Evolutionary conservation across 1,284 basidiomycete genomes (phyloP).

Genomic region (Clitocybe nebularis): DNA sequence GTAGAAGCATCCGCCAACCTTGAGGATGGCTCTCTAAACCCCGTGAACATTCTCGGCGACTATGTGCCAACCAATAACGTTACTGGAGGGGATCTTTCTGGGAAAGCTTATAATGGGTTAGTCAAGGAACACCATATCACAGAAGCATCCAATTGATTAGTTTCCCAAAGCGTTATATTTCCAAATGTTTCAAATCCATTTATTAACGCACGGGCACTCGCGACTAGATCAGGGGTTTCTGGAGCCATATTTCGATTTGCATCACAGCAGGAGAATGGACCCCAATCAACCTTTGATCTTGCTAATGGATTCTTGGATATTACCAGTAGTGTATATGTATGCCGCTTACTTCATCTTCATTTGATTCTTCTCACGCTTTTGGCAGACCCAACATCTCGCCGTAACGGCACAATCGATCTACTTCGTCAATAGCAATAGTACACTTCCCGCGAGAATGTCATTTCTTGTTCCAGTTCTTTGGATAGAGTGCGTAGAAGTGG

Average conservation of each 20-base stretch:
- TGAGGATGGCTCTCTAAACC: conserved; percentile 35
- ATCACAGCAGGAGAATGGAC: conserved; percentile 31
- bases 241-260: conserved; percentile 54
- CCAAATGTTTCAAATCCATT: conserved; percentile 34
- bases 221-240: conserved; percentile 45
- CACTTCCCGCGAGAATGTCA: conserved; percentile 34
- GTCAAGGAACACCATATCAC: too few relatives aligned
- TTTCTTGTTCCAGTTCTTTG: conserved; percentile 43
- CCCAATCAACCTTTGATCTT: conserved; percentile 40
- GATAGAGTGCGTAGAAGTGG: conserved; percentile 45
- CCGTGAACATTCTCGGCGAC: conserved; percentile 28
- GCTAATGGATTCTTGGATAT: conserved; percentile 47
- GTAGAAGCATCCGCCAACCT: conserved; percentile 42
- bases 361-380: not conserved
- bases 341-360: conserved; percentile 20
- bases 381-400: conserved; percentile 52
- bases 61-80: conserved; percentile 44
- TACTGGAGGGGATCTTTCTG: conserved; percentile 37
- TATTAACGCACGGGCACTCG: conserved; percentile 43
- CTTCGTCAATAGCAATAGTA: conserved; percentile 38
- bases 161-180: too few relatives aligned
- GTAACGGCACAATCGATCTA: conserved; percentile 52
- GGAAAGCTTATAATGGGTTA: conserved; percentile 55
- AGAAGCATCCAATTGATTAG: too few relatives aligned
- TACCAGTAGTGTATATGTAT: conserved; percentile 48